Conservation (phyloP, 768 basidiomycete species). For the Cystoderma amianthinum region DNA sequence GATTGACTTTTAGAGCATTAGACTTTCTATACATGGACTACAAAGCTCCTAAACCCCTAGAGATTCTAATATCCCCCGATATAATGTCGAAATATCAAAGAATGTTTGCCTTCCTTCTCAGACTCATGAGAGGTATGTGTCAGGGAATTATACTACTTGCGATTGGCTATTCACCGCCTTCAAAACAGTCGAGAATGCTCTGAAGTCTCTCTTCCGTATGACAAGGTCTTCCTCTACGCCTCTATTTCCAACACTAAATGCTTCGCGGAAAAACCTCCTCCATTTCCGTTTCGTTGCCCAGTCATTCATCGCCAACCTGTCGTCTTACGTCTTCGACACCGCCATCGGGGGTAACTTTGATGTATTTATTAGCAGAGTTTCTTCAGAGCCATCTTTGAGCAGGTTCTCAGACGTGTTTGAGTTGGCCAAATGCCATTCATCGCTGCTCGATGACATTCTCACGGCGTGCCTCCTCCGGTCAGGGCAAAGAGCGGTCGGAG, state of each 20-base stretch:
- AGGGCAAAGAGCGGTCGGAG: slow-evolving; percentile 57
- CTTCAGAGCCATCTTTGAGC: slow-evolving; percentile 9
- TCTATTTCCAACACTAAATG: slow-evolving; percentile 52
- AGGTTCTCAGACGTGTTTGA: slow-evolving; percentile 69
- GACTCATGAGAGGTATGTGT: slow-evolving; percentile 68
- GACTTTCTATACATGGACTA: slow-evolving; percentile 91
- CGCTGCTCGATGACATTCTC: slow-evolving; percentile 66
- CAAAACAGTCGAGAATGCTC: slow-evolving; percentile 56
- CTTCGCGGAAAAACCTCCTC: slow-evolving; percentile 47
- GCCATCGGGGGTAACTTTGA: slow-evolving; percentile 77
- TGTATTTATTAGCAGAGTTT: slow-evolving; percentile 46
- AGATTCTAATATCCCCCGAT: slow-evolving; percentile 61
- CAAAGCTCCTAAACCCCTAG: slow-evolving; percentile 75
- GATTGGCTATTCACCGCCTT: background rate
- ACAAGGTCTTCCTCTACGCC: slow-evolving; percentile 32
- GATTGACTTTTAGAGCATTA: slow-evolving; percentile 48
- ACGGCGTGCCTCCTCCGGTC: slow-evolving; percentile 69
- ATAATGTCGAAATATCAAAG: slow-evolving; percentile 83
- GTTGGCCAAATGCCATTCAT: slow-evolving; percentile 60
- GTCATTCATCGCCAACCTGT: slow-evolving; percentile 61
- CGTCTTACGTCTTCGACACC: slow-evolving; percentile 71
- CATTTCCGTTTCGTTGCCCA: slow-evolving; percentile 73
- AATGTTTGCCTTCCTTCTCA: slow-evolving; percentile 73
- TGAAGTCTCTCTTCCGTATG: slow-evolving; percentile 61
- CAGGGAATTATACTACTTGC: slow-evolving; percentile 2